Evolutionary conservation across 1,284 basidiomycete species (phyloP).

Genomic region (Salmacisia buchloeana): DNA sequence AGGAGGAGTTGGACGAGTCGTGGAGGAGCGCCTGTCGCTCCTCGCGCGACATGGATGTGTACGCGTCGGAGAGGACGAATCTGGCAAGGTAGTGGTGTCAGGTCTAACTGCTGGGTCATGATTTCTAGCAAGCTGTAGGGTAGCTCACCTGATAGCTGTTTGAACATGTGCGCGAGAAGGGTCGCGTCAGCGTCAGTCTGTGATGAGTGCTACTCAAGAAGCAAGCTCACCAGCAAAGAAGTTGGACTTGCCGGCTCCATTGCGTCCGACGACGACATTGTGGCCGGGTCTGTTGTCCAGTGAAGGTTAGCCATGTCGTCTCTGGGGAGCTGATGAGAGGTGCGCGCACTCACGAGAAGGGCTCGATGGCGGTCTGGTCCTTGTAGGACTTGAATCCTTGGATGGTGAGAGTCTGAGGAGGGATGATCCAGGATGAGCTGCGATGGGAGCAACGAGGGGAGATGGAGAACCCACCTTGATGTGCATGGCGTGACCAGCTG

Average conservation of each 20-base stretch:
- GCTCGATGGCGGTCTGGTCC: constrained; percentile 59
- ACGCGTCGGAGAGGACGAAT: constrained; percentile 94
- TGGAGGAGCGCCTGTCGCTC: constrained; percentile 87
- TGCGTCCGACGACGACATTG: constrained; percentile 51
- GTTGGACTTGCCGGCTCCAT: constrained; percentile 52
- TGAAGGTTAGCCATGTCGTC: not conserved
- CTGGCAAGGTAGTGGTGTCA: constrained; percentile 61
- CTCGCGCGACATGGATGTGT: constrained; percentile 88
- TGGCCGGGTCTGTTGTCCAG: constrained; percentile 29
- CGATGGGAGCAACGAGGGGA: not conserved
- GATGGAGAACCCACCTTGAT: constrained; percentile 18
- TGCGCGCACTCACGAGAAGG: constrained; percentile 53
- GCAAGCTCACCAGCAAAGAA: constrained; percentile 40
- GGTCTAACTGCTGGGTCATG: not conserved
- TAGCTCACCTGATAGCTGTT: not conserved
- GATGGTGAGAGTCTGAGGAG: constrained; percentile 45
- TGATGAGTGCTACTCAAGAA: not conserved
- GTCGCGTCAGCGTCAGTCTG: not conserved
- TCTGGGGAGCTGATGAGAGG: not conserved
- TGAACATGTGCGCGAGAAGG: not conserved
- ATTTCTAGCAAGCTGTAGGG: constrained; percentile 53
- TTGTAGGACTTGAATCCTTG: constrained; percentile 89
- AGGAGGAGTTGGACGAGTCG: constrained; percentile 80
- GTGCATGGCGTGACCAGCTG: constrained; percentile 19
- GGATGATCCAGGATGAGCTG: not conserved